Conservation (phyloP, 2,329 filamentous ascomycete species). For the Didymella arachidicola region DNA sequence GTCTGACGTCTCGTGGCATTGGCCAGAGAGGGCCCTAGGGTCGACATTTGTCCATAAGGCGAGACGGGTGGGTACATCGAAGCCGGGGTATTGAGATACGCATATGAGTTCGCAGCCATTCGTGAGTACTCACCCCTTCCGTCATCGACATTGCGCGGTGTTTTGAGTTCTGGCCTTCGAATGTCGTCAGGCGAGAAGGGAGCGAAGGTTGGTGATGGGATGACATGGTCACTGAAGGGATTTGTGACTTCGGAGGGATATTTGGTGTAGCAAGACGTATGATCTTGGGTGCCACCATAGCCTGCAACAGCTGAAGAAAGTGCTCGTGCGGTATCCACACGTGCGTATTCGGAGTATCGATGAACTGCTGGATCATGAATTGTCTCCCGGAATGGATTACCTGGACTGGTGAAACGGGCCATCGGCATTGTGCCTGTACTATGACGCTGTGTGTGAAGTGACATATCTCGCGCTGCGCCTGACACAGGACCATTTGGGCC, state of each 20-base stretch:
- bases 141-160: slow-evolving; percentile 17
- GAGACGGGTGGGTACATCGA: slow-evolving; percentile 34
- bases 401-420: slow-evolving; percentile 21
- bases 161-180: slow-evolving; percentile 18
- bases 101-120: slow-evolving; percentile 26
- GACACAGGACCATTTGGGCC: slow-evolving; percentile 7
- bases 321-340: slow-evolving; percentile 17
- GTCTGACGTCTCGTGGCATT: slow-evolving; percentile 16
- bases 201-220: slow-evolving; percentile 34
- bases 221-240: slow-evolving; percentile 30
- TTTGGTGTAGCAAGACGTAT: slow-evolving; percentile 11
- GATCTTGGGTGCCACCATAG: slow-evolving; percentile 21
- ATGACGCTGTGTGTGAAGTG: slow-evolving; percentile 5
- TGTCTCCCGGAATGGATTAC: slow-evolving; percentile 22
- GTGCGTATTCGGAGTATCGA: slow-evolving; percentile 17
- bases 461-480: neutral
- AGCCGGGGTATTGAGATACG: slow-evolving; percentile 27
- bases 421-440: slow-evolving; percentile 10
- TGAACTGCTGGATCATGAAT: slow-evolving; percentile 17
- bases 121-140: slow-evolving; percentile 29
- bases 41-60: slow-evolving; percentile 26
- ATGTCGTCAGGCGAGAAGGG: slow-evolving; percentile 27
- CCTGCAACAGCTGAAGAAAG: slow-evolving; percentile 25
- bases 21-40: slow-evolving; percentile 10
- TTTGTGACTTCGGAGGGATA: slow-evolving; percentile 10